Evolutionary conservation across 139 green algal genomes (phyloP).

Genomic region (Micractinium conductrix): DNA sequence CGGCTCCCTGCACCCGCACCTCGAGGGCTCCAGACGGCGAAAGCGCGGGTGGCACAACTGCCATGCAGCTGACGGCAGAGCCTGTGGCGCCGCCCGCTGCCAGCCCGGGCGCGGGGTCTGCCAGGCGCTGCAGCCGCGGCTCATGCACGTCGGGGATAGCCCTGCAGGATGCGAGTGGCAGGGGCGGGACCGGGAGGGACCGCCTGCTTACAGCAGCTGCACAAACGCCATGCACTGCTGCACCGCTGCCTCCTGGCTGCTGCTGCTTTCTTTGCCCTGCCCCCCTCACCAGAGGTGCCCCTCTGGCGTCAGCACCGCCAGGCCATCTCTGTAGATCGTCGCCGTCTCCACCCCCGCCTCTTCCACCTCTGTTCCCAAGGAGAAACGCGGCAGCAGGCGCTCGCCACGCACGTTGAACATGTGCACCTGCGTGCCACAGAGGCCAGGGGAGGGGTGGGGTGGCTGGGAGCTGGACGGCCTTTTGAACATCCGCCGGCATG

Average conservation of each 20-base stretch:
- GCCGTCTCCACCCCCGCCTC: slow-evolving; percentile 61
- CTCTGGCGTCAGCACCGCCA: slow-evolving; percentile 68
- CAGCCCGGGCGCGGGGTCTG: slow-evolving; percentile 22
- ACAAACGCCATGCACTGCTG: too few species aligned
- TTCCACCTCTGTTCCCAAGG: slow-evolving; percentile 62
- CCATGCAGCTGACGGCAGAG: slow-evolving; percentile 59
- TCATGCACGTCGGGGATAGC: slow-evolving; percentile 57
- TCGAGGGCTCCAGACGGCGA: slow-evolving; percentile 65
- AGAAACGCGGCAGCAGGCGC: slow-evolving; percentile 58
- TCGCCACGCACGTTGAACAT: slow-evolving; percentile 60
- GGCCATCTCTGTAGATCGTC: slow-evolving; percentile 56
- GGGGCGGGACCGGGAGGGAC: too few species aligned
- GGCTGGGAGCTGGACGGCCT: too few species aligned
- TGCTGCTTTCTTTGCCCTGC: too few species aligned
- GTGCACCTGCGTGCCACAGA: slow-evolving; percentile 48
- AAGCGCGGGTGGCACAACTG: slow-evolving; percentile 66
- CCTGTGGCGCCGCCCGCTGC: background rate
- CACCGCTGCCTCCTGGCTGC: too few species aligned
- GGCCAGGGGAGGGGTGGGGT: background rate
- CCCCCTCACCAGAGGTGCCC: slow-evolving; percentile 48
- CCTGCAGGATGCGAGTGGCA: too few species aligned
- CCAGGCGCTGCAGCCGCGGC: slow-evolving; percentile 57
- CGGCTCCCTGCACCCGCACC: too few species aligned
- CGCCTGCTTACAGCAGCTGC: too few species aligned
- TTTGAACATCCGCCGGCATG: too few species aligned